A percentile compares a stretch with the other conserved stretches of the same genome.
These are phyloP conservation scores for Neurospora crassa DNA, from an alignment of 2,329 filamentous ascomycete species.

Conservation along the genomic window DNA sequence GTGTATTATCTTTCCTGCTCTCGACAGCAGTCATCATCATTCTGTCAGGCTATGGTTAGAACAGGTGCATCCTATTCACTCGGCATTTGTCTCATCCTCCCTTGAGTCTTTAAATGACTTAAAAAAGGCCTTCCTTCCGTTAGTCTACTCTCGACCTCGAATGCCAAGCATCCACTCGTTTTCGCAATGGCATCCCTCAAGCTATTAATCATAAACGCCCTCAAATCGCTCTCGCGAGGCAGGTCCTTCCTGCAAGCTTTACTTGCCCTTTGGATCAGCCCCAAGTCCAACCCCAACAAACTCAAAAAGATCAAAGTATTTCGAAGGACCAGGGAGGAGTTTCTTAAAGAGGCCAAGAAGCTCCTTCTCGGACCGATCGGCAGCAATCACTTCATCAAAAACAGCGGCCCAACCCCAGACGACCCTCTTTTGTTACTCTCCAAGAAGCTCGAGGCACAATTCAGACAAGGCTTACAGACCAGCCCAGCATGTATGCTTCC, in stretches of 20 bases:
- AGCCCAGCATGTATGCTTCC: constrained; percentile 54
- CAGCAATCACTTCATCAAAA: constrained; percentile 12
- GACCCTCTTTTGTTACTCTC: constrained; percentile 38
- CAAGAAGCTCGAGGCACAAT: constrained; percentile 42
- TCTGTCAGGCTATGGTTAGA: background rate
- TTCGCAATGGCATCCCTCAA: constrained; percentile 48
- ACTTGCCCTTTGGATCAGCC: constrained; percentile 42
- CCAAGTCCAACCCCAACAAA: constrained; percentile 23
- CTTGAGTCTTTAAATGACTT: constrained; percentile 11
- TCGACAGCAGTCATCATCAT: background rate
- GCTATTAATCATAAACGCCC: constrained; percentile 42
- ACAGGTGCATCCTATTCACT: background rate
- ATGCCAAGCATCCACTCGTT: constrained; percentile 42
- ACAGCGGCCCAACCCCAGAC: background rate
- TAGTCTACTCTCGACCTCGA: constrained; percentile 4
- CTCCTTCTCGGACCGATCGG: constrained; percentile 39
- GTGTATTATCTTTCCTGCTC: background rate
- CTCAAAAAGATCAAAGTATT: constrained; percentile 5
- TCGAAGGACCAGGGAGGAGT: constrained; percentile 33
- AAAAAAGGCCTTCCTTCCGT: constrained; percentile 10
- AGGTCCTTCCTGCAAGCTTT: constrained; percentile 50
- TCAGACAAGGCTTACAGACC: constrained; percentile 39
- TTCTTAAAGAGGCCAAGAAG: constrained; percentile 46
- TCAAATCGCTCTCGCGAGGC: constrained; percentile 49
- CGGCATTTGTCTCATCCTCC: background rate